phyloP scores from a whole-genome alignment of 192 early-diverging fungal genomes.

The Kickxella alabastrina region DNA sequence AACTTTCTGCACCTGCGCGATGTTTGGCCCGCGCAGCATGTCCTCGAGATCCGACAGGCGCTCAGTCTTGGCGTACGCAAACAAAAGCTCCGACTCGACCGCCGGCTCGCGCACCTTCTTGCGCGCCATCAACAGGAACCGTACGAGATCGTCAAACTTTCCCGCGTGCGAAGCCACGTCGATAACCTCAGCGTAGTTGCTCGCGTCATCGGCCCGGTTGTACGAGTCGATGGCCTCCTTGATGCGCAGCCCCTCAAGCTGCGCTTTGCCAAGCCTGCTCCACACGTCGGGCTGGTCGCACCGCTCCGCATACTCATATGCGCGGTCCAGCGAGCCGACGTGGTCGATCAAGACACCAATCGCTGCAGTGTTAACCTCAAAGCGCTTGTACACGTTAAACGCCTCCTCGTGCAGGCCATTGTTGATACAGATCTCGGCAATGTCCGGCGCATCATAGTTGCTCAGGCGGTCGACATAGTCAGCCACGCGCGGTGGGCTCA shows the following conservation, averaged over 20 bases:
- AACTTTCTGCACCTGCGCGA: constrained; percentile 87
- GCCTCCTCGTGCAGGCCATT: constrained; percentile 92
- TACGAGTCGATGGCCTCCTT: constrained; percentile 98
- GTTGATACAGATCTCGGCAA: constrained; percentile 92
- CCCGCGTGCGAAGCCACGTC: constrained; percentile 70
- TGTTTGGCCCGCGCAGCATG: constrained; percentile 87
- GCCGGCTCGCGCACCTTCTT: constrained; percentile 90
- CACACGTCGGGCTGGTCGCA: constrained; percentile 90
- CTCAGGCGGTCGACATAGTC: constrained; percentile 92
- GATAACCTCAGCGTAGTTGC: constrained; percentile 88
- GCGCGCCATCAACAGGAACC: constrained; percentile 94
- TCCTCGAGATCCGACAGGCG: constrained; percentile 90
- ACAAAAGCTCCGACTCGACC: constrained; percentile 94
- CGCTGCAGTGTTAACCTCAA: constrained; percentile 82
- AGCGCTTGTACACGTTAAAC: constrained; percentile 93
- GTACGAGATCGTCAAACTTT: constrained; percentile 92
- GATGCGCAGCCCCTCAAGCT: constrained; percentile 83
- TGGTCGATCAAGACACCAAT: constrained; percentile 91
- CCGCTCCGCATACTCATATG: constrained; percentile 92
- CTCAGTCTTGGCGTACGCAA: constrained; percentile 94
- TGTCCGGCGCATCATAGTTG: constrained; percentile 96
- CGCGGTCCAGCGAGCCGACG: constrained; percentile 90
- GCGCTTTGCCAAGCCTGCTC: constrained; percentile 93
- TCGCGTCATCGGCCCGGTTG: constrained; percentile 89
- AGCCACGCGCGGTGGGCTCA: constrained; percentile 89